phyloP scores from a whole-genome alignment of 805 yeast genomes.

The Schwanniomyces sp. region DNA sequence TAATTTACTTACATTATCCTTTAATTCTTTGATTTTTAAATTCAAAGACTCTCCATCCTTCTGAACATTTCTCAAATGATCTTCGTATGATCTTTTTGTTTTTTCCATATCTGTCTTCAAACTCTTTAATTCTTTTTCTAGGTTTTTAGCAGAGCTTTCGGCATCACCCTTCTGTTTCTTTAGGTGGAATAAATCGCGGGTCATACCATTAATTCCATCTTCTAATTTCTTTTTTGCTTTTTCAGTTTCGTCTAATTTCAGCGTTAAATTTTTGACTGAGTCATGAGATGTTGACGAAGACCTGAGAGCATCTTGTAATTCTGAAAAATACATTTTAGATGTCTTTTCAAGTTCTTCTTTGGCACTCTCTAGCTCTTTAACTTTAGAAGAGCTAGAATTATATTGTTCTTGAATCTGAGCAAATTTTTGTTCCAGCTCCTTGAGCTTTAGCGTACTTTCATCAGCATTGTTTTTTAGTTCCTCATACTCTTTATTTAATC shows the following conservation, averaged over 20 bases:
- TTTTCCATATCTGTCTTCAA: constrained; percentile 34
- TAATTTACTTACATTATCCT: constrained; percentile 20
- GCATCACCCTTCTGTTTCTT: constrained; percentile 57
- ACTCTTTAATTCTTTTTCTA: constrained; percentile 42
- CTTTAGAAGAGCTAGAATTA: constrained; percentile 16
- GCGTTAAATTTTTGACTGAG: constrained; percentile 24
- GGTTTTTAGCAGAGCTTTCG: constrained; percentile 39
- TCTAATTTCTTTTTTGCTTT: constrained; percentile 66
- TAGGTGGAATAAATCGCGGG: constrained; percentile 71
- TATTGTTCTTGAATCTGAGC: constrained; percentile 16
- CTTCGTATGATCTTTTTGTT: constrained; percentile 19
- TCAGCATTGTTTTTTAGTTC: constrained; percentile 12
- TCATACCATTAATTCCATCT: constrained; percentile 88
- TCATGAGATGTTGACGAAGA: constrained; percentile 22
- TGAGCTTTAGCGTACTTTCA: constrained; percentile 13
- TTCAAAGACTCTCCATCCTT: constrained; percentile 24
- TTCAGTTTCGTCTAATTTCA: constrained; percentile 30
- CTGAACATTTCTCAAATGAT: constrained; percentile 16
- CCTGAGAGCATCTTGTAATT: constrained; percentile 31
- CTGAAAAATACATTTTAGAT: constrained; percentile 27
- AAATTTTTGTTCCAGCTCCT: constrained; percentile 19
- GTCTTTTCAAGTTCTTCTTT: constrained; percentile 29
- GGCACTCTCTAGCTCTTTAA: constrained; percentile 26
- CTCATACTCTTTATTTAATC: constrained; percentile 13
- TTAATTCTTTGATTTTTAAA: constrained; percentile 18